Percentiles rank a stretch among this genome's conserved stretches.
phyloP scores from a whole-genome alignment of 2,329 filamentous ascomycete genomes.

The Helotiales sp. region DNA sequence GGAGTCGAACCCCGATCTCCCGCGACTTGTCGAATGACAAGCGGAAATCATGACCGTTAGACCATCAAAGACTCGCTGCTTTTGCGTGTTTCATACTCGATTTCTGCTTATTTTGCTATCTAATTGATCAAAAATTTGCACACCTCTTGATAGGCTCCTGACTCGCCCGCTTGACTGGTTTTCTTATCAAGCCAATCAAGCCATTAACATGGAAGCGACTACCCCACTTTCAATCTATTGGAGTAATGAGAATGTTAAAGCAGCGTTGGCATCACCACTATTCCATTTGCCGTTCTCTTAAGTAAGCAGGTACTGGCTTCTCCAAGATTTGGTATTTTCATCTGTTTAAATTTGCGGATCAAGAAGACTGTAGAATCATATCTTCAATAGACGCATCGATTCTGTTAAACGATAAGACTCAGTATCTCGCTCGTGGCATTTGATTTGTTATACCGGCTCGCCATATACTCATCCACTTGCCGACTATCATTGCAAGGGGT shows the following conservation, averaged over 20 bases:
- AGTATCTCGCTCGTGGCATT: too few relatives aligned
- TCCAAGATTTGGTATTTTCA: too few relatives aligned
- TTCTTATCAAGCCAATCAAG: neutral
- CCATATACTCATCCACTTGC: too few relatives aligned
- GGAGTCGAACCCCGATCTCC: constrained; percentile 33
- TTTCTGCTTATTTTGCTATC: neutral
- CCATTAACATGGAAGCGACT: neutral
- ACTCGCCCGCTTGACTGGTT: neutral
- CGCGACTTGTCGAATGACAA: constrained; percentile 41
- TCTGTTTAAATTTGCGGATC: too few relatives aligned
- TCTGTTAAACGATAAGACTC: too few relatives aligned
- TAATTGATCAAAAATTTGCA: neutral
- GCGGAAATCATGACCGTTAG: constrained; percentile 48
- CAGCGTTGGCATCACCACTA: neutral
- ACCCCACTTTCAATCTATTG: neutral
- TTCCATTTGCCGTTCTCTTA: too few relatives aligned
- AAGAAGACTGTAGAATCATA: too few relatives aligned
- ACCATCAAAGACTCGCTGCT: constrained; percentile 41
- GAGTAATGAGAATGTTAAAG: neutral
- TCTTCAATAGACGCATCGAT: too few relatives aligned
- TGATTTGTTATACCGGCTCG: too few relatives aligned
- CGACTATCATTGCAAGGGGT: neutral
- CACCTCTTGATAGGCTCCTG: neutral
- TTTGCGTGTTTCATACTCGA: neutral
- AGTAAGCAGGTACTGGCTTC: too few relatives aligned